Evolutionary conservation across 331 rosid genomes (phyloP), one percentile per base, ranked within the genome.

Genomic region (Quercus tomentella): DNA sequence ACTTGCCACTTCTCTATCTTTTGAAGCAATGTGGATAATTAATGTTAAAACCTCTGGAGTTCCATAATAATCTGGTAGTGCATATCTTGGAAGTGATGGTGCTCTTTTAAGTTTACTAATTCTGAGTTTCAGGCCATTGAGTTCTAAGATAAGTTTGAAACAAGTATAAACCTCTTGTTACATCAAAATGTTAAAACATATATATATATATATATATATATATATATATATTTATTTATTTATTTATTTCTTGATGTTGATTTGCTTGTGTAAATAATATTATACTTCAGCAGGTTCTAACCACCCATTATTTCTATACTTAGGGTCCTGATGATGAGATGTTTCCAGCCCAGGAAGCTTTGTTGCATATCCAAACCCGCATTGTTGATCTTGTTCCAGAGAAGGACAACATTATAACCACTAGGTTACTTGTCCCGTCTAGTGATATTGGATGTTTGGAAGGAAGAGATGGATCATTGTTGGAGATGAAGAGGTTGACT

Each of bases 271-370:
- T 56, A 73, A 72, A 77, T 10, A 23, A 70, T 52, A 14, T 78
- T 22, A 4, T 41, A 25, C 61, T 80, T 70, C 45, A 11, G 31
- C 6, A 77, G 41, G 77, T 82, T 84, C 77, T 86, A 75, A 76
- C 83, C 70, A 73, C 60, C 72, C 56, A 76, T 85, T 76, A 73
- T 83, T 71, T 80, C n/a, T 77, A 76, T 70, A 16, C 67, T 8
- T 73, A 96, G 99, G 98, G 92, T 77, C 99, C 99, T 63, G 96
- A 96, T 81, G 97, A 96, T 69, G 92, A 87, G 90, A 87, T 96
- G 75, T 96, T 96, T 89, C 99, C 99, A 68, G 99, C 99, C 73
- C 99, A 96, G 86, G 99, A 96, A 86, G 99, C 99, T 87, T 83
- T 96, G 87, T 82, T 96, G 86, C 99, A 96, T 86, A 89, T 96